Conservation (phyloP, 495 filamentous ascomycete species). For the Podospora sp. region DNA sequence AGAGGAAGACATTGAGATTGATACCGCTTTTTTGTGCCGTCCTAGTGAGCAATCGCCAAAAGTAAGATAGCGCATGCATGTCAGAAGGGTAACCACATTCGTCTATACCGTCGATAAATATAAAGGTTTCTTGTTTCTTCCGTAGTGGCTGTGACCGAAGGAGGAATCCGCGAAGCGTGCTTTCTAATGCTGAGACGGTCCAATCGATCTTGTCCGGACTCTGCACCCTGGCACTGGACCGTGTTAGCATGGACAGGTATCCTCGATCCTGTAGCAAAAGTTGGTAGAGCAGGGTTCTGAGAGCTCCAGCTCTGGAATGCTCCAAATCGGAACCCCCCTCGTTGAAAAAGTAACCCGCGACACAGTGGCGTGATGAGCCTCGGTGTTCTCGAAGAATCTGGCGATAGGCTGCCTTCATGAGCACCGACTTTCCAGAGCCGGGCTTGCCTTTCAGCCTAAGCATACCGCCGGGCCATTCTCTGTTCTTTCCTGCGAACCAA, state of each 20-base stretch:
- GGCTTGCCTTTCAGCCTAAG: slow-evolving; percentile 32
- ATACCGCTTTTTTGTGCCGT: no score
- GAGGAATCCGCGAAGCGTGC: no score
- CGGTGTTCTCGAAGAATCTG: not conserved
- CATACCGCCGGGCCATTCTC: slow-evolving; percentile 14
- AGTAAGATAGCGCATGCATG: not conserved
- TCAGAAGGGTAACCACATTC: slow-evolving; percentile 41
- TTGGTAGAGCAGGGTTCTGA: slow-evolving; percentile 41
- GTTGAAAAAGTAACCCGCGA: slow-evolving; percentile 47
- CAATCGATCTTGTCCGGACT: no score
- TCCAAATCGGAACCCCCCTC: slow-evolving; percentile 40
- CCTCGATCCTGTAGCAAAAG: slow-evolving; percentile 26
- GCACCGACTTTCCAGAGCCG: slow-evolving; percentile 28
- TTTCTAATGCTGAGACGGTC: no score
- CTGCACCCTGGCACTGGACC: no score
- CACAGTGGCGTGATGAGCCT: not conserved
- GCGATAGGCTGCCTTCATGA: slow-evolving; percentile 25
- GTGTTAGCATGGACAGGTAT: no score
- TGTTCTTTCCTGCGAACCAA: slow-evolving; percentile 12
- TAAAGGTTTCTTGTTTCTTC: slow-evolving; percentile 25
- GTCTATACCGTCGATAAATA: slow-evolving; percentile 52
- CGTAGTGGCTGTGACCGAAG: no score
- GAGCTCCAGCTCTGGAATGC: slow-evolving; percentile 35
- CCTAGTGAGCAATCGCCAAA: not conserved
- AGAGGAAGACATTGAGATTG: not conserved